Percentiles rank a stretch among this genome's conserved stretches.
These are phyloP conservation scores for Pilasporangium apinafurcum DNA, from an alignment of 352 stramenopile genomes.

Conservation along the genomic window DNA sequence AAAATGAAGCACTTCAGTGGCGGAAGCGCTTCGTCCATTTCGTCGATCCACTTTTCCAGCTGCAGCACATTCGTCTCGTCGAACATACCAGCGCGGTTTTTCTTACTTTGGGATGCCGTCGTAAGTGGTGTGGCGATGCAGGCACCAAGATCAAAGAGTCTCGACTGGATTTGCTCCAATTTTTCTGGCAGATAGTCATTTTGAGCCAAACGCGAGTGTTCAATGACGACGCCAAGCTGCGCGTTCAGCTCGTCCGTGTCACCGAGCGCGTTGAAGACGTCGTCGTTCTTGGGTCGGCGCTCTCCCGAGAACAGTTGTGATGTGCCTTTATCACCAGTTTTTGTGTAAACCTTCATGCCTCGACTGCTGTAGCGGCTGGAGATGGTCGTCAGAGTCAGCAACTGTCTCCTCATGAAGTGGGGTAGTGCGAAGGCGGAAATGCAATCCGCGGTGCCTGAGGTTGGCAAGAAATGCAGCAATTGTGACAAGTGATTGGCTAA, in stretches of 20 bases:
- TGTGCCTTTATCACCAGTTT: slow-evolving; percentile 89
- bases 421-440: not conserved
- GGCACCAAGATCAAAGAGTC: slow-evolving; percentile 88
- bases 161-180: slow-evolving; percentile 85
- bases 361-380: not conserved
- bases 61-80: slow-evolving; percentile 54
- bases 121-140: slow-evolving; percentile 81
- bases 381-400: too few species aligned
- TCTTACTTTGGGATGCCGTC: slow-evolving; percentile 52
- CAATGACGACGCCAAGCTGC: slow-evolving; percentile 57
- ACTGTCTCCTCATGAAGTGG: not conserved
- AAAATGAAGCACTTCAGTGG: slow-evolving; percentile 87
- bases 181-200: slow-evolving; percentile 46
- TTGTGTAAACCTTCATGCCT: slow-evolving; percentile 90
- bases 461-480: too few species aligned
- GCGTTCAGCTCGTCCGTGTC: slow-evolving; percentile 90
- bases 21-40: slow-evolving; percentile 78
- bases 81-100: slow-evolving; percentile 52
- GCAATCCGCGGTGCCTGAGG: too few species aligned
- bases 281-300: slow-evolving; percentile 79
- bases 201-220: slow-evolving; percentile 27
- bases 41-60: slow-evolving; percentile 85
- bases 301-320: slow-evolving; percentile 90
- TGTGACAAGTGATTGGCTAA: not conserved
- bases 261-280: slow-evolving; percentile 86